Evolutionary conservation across 371 early-diverging fungal genomes (phyloP).

Genomic region (Mortierella sp.): DNA sequence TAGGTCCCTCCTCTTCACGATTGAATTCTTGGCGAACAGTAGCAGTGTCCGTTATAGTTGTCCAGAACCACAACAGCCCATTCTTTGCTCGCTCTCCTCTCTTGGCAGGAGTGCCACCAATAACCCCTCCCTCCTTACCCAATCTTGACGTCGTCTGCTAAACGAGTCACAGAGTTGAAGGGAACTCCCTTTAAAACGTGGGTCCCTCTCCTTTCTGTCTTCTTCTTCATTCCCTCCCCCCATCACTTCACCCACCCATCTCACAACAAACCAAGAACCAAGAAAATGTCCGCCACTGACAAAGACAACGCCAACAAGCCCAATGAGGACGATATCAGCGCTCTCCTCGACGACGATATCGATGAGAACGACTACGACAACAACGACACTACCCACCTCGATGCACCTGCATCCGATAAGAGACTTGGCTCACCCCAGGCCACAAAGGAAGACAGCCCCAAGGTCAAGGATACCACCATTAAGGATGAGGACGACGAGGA

Average conservation of each 20-base stretch:
- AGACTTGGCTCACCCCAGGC: conserved; percentile 37
- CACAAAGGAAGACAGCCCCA: not conserved
- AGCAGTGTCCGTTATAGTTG: not conserved
- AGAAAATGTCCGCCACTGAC: conserved; percentile 14
- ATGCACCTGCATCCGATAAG: conserved; percentile 8
- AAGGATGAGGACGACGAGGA: conserved; percentile 19
- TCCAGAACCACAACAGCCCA: not conserved
- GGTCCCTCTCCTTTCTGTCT: not conserved
- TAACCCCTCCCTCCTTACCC: not conserved
- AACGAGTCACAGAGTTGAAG: not conserved
- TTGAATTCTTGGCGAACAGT: not conserved
- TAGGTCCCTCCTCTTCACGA: no score
- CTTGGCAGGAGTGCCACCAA: conserved; percentile 1
- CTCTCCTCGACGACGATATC: conserved; percentile 32
- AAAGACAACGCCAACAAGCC: conserved; percentile 4
- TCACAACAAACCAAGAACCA: conserved; percentile 17
- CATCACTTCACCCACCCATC: not conserved
- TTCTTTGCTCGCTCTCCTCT: not conserved
- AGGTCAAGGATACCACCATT: not conserved
- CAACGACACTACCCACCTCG: not conserved
- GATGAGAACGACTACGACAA: conserved; percentile 13
- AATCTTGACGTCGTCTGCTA: not conserved
- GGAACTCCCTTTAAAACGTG: not conserved
- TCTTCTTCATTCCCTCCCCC: not conserved
- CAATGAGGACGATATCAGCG: conserved; percentile 12